Evolutionary conservation across 768 basidiomycete species (phyloP), one percentile per base, ranked within the genome.

Genomic region (Mrakia hoshinonis): DNA sequence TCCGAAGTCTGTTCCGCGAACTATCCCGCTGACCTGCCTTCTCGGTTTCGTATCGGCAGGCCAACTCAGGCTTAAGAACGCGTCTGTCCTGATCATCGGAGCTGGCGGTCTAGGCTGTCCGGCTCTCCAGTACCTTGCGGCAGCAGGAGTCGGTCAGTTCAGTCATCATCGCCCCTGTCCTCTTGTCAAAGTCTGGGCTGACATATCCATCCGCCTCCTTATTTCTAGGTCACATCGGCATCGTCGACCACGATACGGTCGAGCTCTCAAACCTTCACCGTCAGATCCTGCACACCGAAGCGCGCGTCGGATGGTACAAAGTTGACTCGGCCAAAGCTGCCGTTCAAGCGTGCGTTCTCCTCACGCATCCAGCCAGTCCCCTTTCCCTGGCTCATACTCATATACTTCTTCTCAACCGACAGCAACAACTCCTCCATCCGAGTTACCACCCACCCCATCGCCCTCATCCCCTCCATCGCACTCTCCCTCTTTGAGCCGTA

Each of bases 101-200:
- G 96, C 94, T 20, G 96, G 96, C 0, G 96, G 96, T 11, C 83
- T 99, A 15, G 96, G 96, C 13, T 98, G 96, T 79, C 93, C 96
- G 60, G 91, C 91, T 49, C 82, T 99, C 58, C 92, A 96, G 77
- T 96, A 98, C 79, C 85, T 99, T 13, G 91, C 87, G 4, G 91
- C 92, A 9, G 89, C 91, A 18, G 96, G 96, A 31, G 84, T 98
- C 71, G 95, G 95, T 91, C 76, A 74, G 88, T 77, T 49, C n/a
- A 7, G 39, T 7, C 26, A 54, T 29, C 47, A 46, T 60, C 12
- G 7, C 1, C 47, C 11, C 20, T 24, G 4, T 20, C 5, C 55
- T 26, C n/a, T n/a, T n/a, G n/a, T n/a, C n/a, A n/a, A n/a, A n/a
- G n/a, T n/a, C n/a, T n/a, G 22, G n/a, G 46, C 18, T 36, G 29